These are phyloP conservation scores for Flaveria sonorensis DNA, from an alignment of 129 eudicot species.

Conservation along the genomic window DNA sequence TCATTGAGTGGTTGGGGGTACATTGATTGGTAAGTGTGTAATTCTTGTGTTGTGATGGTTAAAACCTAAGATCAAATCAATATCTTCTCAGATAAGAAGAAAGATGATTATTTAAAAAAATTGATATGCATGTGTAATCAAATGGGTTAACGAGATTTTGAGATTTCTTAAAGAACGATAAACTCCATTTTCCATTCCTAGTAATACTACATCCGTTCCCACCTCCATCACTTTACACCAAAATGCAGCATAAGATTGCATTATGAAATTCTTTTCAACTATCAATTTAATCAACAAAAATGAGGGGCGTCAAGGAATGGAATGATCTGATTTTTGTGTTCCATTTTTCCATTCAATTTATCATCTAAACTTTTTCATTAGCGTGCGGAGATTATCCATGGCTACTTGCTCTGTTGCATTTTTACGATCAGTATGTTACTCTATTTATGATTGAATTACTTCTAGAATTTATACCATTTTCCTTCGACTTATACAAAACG, in stretches of 20 bases:
- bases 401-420: slow-evolving; percentile 6
- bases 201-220: slow-evolving; percentile 4
- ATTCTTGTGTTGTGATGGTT: background rate
- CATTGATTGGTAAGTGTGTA: background rate
- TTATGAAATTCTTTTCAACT: background rate
- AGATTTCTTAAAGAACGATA: background rate
- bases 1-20: background rate
- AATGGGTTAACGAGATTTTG: background rate
- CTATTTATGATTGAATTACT: background rate
- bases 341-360: background rate
- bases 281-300: background rate
- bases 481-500: slow-evolving; percentile 13
- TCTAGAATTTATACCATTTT: slow-evolving; percentile 9
- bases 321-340: slow-evolving; percentile 2
- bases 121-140: background rate
- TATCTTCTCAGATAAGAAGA: background rate
- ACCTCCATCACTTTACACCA: background rate
- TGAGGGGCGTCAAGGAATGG: too few species aligned
- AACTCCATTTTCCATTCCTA: background rate
- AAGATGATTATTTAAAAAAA: background rate
- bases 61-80: background rate
- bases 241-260: background rate
- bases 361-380: slow-evolving; percentile 11
- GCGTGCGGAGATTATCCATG: background rate
- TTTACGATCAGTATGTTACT: background rate